phyloP scores from a whole-genome alignment of 345 rosid species.

The Acer campestre region DNA sequence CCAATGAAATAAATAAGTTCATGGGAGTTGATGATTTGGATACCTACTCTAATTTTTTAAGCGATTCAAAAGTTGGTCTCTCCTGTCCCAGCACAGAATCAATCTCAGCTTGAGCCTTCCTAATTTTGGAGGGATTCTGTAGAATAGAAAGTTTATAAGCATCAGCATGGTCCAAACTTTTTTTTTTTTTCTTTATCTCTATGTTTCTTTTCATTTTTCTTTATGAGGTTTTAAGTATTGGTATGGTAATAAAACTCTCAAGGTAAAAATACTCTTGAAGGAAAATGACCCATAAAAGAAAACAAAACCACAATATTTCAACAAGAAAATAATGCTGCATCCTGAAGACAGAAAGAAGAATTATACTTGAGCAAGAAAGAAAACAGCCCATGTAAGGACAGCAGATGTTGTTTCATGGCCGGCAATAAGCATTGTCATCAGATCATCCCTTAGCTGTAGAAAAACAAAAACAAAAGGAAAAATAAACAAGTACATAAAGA shows the following conservation, averaged over 20 bases:
- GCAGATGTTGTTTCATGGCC: constrained; percentile 99
- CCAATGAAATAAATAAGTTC: background rate
- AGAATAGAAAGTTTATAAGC: constrained; percentile 14
- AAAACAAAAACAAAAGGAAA: constrained; percentile 8
- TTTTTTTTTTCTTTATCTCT: background rate
- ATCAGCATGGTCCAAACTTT: constrained; percentile 4
- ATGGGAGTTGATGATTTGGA: constrained; percentile 12
- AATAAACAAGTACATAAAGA: constrained; percentile 5
- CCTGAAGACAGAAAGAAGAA: constrained; percentile 15
- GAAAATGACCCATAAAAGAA: background rate
- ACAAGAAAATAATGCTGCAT: background rate
- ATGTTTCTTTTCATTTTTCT: background rate
- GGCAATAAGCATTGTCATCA: constrained; percentile 94
- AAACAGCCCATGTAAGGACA: constrained; percentile 97
- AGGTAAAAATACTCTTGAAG: background rate
- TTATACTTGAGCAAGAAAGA: constrained; percentile 83
- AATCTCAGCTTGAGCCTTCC: constrained; percentile 87
- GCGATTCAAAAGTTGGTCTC: constrained; percentile 62
- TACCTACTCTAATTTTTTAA: constrained; percentile 79
- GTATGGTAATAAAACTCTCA: background rate
- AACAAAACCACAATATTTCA: background rate
- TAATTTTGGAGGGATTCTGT: constrained; percentile 80
- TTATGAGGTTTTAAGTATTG: background rate
- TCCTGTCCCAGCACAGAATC: constrained; percentile 71
- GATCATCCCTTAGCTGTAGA: constrained; percentile 83